Evolutionary conservation across 106 monocot genomes (phyloP).

Genomic region (Dendrobium huoshanense): DNA sequence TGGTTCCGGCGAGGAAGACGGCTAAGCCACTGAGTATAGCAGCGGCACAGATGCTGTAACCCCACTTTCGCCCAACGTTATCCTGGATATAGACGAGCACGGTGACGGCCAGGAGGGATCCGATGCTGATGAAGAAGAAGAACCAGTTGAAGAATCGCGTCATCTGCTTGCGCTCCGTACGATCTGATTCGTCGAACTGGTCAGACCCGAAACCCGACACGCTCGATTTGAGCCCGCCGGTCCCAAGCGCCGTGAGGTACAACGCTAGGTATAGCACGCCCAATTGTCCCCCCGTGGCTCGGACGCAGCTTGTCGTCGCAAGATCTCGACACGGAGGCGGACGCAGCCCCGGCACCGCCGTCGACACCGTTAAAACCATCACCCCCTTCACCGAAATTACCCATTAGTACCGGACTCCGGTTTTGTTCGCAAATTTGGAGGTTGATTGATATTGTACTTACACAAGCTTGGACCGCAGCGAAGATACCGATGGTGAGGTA

Average conservation of each 20-base stretch:
- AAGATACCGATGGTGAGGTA: conserved; percentile 73
- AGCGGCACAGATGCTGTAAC: conserved; percentile 51
- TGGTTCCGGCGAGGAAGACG: conserved; percentile 37
- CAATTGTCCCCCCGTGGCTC: conserved; percentile 29
- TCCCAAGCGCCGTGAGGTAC: conserved; percentile 45
- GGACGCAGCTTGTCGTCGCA: conserved; percentile 5
- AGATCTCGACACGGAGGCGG: conserved; percentile 25
- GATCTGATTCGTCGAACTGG: conserved; percentile 61
- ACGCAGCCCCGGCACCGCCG: conserved; percentile 30
- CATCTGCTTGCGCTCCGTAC: conserved; percentile 33
- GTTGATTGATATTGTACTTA: conserved; percentile 10
- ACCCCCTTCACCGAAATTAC: conserved; percentile 33
- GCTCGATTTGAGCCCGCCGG: conserved; percentile 27
- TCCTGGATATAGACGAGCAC: conserved; percentile 63
- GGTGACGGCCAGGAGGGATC: conserved; percentile 56
- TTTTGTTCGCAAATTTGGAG: neutral
- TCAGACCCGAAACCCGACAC: conserved; percentile 61
- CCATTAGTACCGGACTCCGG: neutral
- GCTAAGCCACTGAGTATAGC: conserved; percentile 33
- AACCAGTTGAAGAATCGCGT: conserved; percentile 51
- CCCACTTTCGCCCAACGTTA: conserved; percentile 44
- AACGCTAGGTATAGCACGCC: conserved; percentile 43
- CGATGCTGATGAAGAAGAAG: conserved; percentile 41
- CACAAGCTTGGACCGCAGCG: conserved; percentile 45
- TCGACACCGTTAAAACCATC: conserved; percentile 46